These are phyloP conservation scores for Nephelium lappaceum DNA, from an alignment of 345 rosid species.

Conservation along the genomic window DNA sequence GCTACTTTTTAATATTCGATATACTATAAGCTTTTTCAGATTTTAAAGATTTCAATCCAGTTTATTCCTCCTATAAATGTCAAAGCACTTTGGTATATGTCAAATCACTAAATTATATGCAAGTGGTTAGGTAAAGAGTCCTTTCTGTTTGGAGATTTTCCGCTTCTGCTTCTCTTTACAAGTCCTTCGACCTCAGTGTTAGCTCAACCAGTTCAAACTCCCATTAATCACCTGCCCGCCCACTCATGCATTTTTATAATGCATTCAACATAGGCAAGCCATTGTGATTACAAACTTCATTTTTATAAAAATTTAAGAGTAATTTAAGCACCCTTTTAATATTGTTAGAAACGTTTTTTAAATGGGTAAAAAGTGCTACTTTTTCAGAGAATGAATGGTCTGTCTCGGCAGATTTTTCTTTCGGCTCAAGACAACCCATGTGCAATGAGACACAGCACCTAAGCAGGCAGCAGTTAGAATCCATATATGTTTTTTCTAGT, in stretches of 20 bases:
- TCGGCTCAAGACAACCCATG: neutral
- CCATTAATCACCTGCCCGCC: too few relatives aligned
- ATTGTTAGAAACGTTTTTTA: neutral
- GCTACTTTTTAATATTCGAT: constrained; percentile 3
- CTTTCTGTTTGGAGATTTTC: neutral
- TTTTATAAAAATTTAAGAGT: too few relatives aligned
- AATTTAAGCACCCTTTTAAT: neutral
- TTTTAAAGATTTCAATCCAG: neutral
- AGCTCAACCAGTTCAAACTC: neutral
- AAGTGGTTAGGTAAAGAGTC: neutral
- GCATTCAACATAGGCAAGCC: neutral
- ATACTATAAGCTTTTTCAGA: neutral
- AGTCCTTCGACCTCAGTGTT: too few relatives aligned
- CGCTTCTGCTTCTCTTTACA: neutral
- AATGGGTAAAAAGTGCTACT: neutral
- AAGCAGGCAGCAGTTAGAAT: neutral
- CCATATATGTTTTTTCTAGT: neutral
- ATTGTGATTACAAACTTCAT: neutral
- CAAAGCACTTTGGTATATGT: neutral
- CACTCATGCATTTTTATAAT: neutral
- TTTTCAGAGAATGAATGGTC: neutral
- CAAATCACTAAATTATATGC: neutral
- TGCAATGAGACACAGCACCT: neutral
- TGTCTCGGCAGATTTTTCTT: neutral
- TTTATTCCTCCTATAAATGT: neutral